Evolutionary conservation across 257 asterid species (phyloP), one percentile per base, ranked within the genome.

Genomic region (Solanum dulcamara): DNA sequence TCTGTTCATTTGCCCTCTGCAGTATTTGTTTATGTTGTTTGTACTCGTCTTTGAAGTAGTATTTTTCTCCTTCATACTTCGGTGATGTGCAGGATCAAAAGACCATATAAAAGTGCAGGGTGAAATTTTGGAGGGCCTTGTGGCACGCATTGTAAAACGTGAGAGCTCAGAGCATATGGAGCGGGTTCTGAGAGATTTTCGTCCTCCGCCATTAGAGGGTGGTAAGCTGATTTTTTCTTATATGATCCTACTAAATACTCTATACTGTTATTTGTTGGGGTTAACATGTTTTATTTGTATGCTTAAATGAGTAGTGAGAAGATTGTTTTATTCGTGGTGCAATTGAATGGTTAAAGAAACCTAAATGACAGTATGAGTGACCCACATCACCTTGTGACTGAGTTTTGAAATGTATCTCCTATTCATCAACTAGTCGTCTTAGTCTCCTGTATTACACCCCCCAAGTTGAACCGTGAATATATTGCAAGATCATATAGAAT

Each of bases 51-150:
- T 79, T 79, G 64, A 79, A 48, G 66, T 79, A 26, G 83, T 30
- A 1, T 59, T 22, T 57, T 28, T 26, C 53, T 51, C 59, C 64
- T 42, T 17, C 18, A 26, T 35, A 18, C 53, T 59, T 88, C 3
- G 59, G 26, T 30, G 86, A 28, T 79, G 75, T 84, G 88, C 94
- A 96, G 99, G 95, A 87, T 94, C 98, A 48, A 94, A 90, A 89
- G 99, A 96, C 86, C 99, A 96, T 88, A 85, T 90, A 84, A 89
- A 90, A 90, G 97, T 88, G 89, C 99, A 96, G 91, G 99, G 99
- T 57, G 99, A 96, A 90, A 95, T 96, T 87, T 92, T 96, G 92
- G 99, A 96, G 90, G 99, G 99, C 81, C 96, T 96, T 75, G 99
- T 96, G 84, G 98, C 98, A 88, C 97, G 98, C 53, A 87, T 95